Evolutionary conservation across 1,284 basidiomycete genomes (phyloP).

Genomic region (Tranzscheliella williamsii): DNA sequence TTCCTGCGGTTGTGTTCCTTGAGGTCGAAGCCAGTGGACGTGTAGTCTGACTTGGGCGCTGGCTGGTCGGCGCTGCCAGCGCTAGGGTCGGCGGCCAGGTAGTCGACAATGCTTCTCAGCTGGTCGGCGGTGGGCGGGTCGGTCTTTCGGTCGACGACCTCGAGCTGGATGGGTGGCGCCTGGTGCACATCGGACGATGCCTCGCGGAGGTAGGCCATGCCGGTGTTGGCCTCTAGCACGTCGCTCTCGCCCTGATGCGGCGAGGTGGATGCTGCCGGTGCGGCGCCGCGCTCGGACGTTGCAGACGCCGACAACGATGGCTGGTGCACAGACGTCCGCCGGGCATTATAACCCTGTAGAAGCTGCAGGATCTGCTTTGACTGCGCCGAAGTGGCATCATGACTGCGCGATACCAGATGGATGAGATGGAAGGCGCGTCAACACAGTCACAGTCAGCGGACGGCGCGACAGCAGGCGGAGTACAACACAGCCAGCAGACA

Average conservation of each 20-base stretch:
- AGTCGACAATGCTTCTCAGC: slow-evolving; percentile 26
- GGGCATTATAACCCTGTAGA: slow-evolving; percentile 5
- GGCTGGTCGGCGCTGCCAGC: not conserved
- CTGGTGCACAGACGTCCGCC: slow-evolving; percentile 1
- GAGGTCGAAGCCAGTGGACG: slow-evolving; percentile 2
- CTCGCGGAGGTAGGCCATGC: slow-evolving; percentile 9
- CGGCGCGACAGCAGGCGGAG: no score
- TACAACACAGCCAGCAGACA: not conserved
- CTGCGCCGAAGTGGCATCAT: slow-evolving; percentile 9
- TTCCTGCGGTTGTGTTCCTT: slow-evolving; percentile 9
- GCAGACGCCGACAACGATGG: not conserved
- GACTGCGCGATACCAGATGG: no score
- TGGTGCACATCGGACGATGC: slow-evolving; percentile 12
- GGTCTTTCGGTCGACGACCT: slow-evolving; percentile 16
- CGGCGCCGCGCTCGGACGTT: not conserved
- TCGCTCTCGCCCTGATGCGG: slow-evolving; percentile 12
- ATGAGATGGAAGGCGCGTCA: no score
- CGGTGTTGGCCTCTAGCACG: slow-evolving; percentile 15
- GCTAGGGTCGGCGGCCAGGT: slow-evolving; percentile 11
- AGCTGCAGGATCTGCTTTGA: slow-evolving; percentile 29
- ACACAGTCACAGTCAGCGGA: no score
- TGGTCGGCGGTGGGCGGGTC: slow-evolving; percentile 33
- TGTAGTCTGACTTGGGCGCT: not conserved
- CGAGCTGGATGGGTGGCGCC: slow-evolving; percentile 9
- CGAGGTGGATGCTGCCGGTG: not conserved